Evolutionary conservation across 352 stramenopile genomes (phyloP).

Genomic region (Thraustochytrium striatum): DNA sequence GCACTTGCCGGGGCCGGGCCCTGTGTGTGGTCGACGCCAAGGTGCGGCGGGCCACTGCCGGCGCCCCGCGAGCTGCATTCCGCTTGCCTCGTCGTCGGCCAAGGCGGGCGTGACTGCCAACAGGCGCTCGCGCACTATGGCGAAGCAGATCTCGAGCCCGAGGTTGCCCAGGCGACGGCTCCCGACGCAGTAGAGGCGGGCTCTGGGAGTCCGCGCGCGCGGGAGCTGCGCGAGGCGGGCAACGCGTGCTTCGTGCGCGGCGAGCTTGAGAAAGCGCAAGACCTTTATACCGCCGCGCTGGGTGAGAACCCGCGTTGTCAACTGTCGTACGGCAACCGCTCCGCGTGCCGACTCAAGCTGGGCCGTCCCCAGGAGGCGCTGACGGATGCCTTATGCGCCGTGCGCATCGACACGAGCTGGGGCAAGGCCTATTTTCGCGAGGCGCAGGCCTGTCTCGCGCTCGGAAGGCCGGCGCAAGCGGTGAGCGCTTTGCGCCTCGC

Average conservation of each 20-base stretch:
- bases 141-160: too few species aligned
- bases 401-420: not conserved
- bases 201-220: not conserved
- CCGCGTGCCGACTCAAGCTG: conserved; percentile 52
- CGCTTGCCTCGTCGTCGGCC: conserved; percentile 29
- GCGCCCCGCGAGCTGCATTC: not conserved
- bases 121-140: conserved; percentile 43
- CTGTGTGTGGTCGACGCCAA: not conserved
- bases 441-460: not conserved
- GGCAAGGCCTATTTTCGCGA: conserved; percentile 40
- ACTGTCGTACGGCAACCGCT: conserved; percentile 55
- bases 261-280: conserved; percentile 47
- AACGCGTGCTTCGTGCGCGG: conserved; percentile 52
- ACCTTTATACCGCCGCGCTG: conserved; percentile 54
- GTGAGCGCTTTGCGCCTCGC: not conserved
- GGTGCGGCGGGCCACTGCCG: not conserved
- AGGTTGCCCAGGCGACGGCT: conserved; percentile 41
- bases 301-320: conserved; percentile 48
- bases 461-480: not conserved
- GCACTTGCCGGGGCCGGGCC: not conserved
- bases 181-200: not conserved
- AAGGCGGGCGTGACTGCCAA: conserved; percentile 42
- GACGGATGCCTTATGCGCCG: not conserved
- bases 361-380: conserved; percentile 41
- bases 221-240: conserved; percentile 48